Conservation (phyloP, 2,329 filamentous ascomycete species). For the Alternaria incomplexa region DNA sequence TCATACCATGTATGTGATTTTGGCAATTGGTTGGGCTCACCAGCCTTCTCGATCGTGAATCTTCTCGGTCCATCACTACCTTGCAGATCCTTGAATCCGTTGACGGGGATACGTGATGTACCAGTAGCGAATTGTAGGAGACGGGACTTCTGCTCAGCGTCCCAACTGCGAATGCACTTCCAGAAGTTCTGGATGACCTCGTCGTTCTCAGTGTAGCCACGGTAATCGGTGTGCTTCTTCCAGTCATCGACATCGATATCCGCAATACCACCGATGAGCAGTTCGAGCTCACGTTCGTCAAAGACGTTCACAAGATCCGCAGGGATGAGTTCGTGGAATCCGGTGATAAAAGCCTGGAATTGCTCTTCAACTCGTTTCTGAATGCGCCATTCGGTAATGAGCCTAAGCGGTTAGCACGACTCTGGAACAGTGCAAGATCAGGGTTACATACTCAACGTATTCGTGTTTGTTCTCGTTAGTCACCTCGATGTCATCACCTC, state of each 20-base stretch:
- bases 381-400: slow-evolving; percentile 99
- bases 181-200: slow-evolving; percentile 99
- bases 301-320: slow-evolving; percentile 98
- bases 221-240: slow-evolving; percentile 99
- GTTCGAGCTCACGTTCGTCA: slow-evolving; percentile 93
- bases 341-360: slow-evolving; percentile 96
- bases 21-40: slow-evolving; percentile 85
- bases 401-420: slow-evolving; percentile 51
- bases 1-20: slow-evolving; percentile 97
- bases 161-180: slow-evolving; percentile 96
- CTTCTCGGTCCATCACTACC: slow-evolving; percentile 93
- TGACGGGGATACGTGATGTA: slow-evolving; percentile 96
- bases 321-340: slow-evolving; percentile 97
- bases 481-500: slow-evolving; percentile 89
- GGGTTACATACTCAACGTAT: slow-evolving; percentile 79
- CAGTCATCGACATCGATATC: slow-evolving; percentile 99
- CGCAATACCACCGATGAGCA: slow-evolving; percentile 98
- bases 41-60: slow-evolving; percentile 98
- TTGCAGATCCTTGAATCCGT: slow-evolving; percentile 98
- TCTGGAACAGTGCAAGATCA: slow-evolving; percentile 10
- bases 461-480: slow-evolving; percentile 99
- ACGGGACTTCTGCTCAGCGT: slow-evolving; percentile 96
- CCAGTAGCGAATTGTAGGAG: slow-evolving; percentile 96
- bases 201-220: slow-evolving; percentile 96
- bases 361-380: slow-evolving; percentile 98